Evolutionary conservation across 768 basidiomycete species (phyloP).

Genomic region (Sarcodon sp.): DNA sequence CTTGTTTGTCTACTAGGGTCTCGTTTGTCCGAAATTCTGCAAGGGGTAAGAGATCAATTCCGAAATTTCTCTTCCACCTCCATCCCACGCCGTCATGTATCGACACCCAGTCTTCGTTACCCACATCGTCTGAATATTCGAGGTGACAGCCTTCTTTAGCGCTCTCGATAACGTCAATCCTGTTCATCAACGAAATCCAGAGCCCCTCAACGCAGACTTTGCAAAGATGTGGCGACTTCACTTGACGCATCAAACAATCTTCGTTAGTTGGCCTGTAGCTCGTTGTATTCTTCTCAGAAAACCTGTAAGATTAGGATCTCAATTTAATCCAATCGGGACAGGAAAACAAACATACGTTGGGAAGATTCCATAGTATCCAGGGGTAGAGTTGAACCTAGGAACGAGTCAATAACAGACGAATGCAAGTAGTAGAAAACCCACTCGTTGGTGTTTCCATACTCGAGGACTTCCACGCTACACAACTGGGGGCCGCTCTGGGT

Average conservation of each 20-base stretch:
- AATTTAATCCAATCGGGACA: background rate
- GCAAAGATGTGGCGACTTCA: constrained; percentile 63
- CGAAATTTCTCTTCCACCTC: constrained; percentile 21
- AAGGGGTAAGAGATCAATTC: constrained; percentile 44
- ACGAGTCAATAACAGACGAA: background rate
- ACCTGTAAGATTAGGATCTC: constrained; percentile 24
- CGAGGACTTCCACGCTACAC: constrained; percentile 65
- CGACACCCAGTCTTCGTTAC: background rate
- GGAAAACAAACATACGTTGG: constrained; percentile 43
- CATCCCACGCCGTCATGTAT: background rate
- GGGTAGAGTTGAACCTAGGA: constrained; percentile 42
- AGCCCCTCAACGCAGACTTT: constrained; percentile 61
- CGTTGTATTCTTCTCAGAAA: constrained; percentile 48
- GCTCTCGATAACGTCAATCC: constrained; percentile 49
- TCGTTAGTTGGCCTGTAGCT: constrained; percentile 76
- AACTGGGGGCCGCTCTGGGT: constrained; percentile 45
- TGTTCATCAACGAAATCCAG: constrained; percentile 51
- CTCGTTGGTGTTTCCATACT: constrained; percentile 56
- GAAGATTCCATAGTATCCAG: constrained; percentile 52
- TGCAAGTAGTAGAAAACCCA: constrained; percentile 15
- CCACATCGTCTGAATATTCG: background rate
- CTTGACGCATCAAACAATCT: constrained; percentile 71
- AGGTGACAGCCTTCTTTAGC: constrained; percentile 27
- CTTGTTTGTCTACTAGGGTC: constrained; percentile 18
- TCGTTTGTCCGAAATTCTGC: constrained; percentile 32